Conservation (phyloP, 352 stramenopile species). For the Phytophthora pluvialis region DNA sequence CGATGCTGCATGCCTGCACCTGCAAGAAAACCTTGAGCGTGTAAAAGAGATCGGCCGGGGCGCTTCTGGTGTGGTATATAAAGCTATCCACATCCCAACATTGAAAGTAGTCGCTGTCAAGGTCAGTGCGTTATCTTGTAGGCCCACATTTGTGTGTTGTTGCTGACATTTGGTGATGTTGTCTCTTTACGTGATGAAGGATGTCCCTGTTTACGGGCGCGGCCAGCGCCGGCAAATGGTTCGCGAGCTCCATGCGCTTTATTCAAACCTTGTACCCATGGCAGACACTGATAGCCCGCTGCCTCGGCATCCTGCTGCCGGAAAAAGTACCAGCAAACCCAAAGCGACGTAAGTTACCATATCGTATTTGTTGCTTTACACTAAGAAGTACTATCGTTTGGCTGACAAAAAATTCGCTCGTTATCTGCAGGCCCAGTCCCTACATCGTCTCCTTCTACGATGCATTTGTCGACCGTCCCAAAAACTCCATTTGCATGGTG, state of each 20-base stretch:
- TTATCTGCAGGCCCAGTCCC: slow-evolving; percentile 64
- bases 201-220: slow-evolving; percentile 86
- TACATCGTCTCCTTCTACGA: slow-evolving; percentile 94
- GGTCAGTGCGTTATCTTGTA: slow-evolving; percentile 37
- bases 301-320: slow-evolving; percentile 18
- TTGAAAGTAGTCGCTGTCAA: slow-evolving; percentile 92
- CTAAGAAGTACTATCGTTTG: background rate
- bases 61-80: slow-evolving; percentile 89
- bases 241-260: slow-evolving; percentile 88
- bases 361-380: background rate
- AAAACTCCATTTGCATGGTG: slow-evolving; percentile 91
- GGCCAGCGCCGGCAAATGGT: slow-evolving; percentile 91
- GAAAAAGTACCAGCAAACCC: slow-evolving; percentile 33
- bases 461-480: slow-evolving; percentile 89
- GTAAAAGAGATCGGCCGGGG: slow-evolving; percentile 81
- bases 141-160: background rate
- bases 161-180: slow-evolving; percentile 15
- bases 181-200: slow-evolving; percentile 38
- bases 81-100: slow-evolving; percentile 91
- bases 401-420: slow-evolving; percentile 11
- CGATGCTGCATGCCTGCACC: slow-evolving; percentile 72
- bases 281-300: slow-evolving; percentile 42
- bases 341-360: slow-evolving; percentile 48
- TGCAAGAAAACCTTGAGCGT: slow-evolving; percentile 86
- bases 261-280: slow-evolving; percentile 90